Percentiles rank a stretch among this genome's conserved stretches.
phyloP scores from a whole-genome alignment of 2,329 filamentous ascomycete species.

The Coleophoma eucalyptorum region DNA sequence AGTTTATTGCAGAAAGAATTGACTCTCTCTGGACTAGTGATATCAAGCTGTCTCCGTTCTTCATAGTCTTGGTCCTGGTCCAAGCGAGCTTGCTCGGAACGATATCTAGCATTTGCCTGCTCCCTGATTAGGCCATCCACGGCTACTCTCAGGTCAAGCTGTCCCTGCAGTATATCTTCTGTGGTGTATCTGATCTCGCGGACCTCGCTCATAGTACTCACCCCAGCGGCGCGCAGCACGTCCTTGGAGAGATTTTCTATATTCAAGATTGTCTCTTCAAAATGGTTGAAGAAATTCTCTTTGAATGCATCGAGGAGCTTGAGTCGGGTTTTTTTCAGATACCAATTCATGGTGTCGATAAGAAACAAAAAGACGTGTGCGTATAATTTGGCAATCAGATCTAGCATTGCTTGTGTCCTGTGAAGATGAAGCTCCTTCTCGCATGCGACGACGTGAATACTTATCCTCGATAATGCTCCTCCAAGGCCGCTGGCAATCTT shows the following conservation, averaged over 20 bases:
- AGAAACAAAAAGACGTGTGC: conserved; percentile 21
- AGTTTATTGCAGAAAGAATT: not conserved
- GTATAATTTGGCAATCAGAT: conserved; percentile 16
- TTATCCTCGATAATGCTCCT: conserved; percentile 16
- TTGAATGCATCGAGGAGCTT: conserved; percentile 14
- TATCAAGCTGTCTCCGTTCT: not conserved
- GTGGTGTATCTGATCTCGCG: not conserved
- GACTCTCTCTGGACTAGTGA: not conserved
- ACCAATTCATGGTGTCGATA: conserved; percentile 18
- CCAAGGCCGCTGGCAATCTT: conserved; percentile 14
- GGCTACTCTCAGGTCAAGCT: not conserved
- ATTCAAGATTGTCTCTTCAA: conserved; percentile 14
- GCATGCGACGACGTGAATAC: conserved; percentile 14
- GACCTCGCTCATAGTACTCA: not conserved
- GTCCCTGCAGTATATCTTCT: not conserved
- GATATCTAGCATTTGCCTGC: not conserved
- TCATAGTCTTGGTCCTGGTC: not conserved
- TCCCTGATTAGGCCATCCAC: not conserved
- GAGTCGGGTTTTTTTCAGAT: conserved; percentile 11
- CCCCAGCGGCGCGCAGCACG: conserved; percentile 1
- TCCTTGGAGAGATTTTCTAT: conserved; percentile 10
- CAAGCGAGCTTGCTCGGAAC: not conserved
- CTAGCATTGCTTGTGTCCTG: conserved; percentile 13
- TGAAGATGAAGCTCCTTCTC: conserved; percentile 13
- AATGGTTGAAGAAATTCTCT: conserved; percentile 15